These are phyloP conservation scores for Podaxis mareebaensis DNA, from an alignment of 768 basidiomycete genomes.

Conservation along the genomic window DNA sequence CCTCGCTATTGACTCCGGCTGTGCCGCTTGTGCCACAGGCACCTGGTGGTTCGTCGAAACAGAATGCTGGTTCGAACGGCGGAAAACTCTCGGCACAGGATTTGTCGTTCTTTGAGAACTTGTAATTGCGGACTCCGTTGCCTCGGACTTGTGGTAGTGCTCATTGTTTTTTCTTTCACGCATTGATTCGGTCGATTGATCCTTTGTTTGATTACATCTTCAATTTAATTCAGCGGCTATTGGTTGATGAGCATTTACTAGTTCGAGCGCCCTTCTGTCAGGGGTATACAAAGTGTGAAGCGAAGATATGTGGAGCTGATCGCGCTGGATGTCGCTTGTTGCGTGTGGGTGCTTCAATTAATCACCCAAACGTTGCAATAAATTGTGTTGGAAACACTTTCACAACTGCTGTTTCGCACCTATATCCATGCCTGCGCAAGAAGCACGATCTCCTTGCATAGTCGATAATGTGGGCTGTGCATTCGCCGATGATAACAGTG, in stretches of 20 bases:
- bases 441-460: neutral
- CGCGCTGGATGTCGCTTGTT: neutral
- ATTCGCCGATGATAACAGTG: neutral
- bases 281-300: neutral
- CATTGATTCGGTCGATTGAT: too few relatives aligned
- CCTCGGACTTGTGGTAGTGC: neutral
- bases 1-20: constrained; percentile 47
- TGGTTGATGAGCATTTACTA: neutral
- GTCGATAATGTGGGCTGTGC: neutral
- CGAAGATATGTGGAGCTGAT: neutral
- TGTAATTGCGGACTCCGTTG: constrained; percentile 18
- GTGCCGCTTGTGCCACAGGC: constrained; percentile 35
- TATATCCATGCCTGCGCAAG: neutral
- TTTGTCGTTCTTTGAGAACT: constrained; percentile 84
- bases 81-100: constrained; percentile 81
- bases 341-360: neutral
- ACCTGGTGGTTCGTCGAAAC: constrained; percentile 20
- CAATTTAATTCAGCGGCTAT: neutral
- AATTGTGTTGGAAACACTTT: neutral
- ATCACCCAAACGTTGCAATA: neutral
- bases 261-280: neutral
- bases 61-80: constrained; percentile 21
- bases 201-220: neutral
- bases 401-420: constrained; percentile 3
- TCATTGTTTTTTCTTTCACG: neutral